phyloP scores from a whole-genome alignment of 139 green algal genomes.

The Volvox reticuliferus region DNA sequence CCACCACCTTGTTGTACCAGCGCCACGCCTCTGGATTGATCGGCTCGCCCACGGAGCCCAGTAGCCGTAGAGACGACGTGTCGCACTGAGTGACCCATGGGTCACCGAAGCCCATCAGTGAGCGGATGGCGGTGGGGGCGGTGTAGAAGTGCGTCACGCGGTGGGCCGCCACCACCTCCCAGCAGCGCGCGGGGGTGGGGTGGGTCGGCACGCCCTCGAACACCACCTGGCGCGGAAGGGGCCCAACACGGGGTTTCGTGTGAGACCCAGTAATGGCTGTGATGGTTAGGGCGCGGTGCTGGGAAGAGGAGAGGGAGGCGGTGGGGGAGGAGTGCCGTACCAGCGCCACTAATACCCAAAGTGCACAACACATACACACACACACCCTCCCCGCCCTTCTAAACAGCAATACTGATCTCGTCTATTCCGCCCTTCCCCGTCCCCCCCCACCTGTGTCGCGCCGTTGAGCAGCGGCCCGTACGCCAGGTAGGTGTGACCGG shows the following conservation, averaged over 20 bases:
- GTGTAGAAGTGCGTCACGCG: slow-evolving; percentile 95
- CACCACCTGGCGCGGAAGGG: slow-evolving; percentile 72
- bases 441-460: slow-evolving; percentile 67
- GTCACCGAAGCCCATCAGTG: slow-evolving; percentile 87
- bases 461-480: slow-evolving; percentile 93
- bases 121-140: slow-evolving; percentile 93
- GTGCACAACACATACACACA: too few species aligned
- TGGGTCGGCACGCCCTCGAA: slow-evolving; percentile 96
- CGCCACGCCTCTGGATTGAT: slow-evolving; percentile 99
- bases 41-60: slow-evolving; percentile 97
- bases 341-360: too few species aligned
- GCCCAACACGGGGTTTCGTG: not conserved
- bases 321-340: too few species aligned
- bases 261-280: not conserved
- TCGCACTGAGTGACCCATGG: slow-evolving; percentile 71
- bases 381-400: too few species aligned
- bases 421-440: not conserved
- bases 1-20: slow-evolving; percentile 92
- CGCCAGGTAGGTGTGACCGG: slow-evolving; percentile 87
- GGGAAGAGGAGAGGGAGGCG: too few species aligned
- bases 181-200: slow-evolving; percentile 90
- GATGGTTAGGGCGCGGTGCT: too few species aligned
- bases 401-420: too few species aligned
- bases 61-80: slow-evolving; percentile 78
- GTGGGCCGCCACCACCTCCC: slow-evolving; percentile 94